These are phyloP conservation scores for Penicillium sp. DNA, from an alignment of 2,329 filamentous ascomycete species.

Conservation along the genomic window DNA sequence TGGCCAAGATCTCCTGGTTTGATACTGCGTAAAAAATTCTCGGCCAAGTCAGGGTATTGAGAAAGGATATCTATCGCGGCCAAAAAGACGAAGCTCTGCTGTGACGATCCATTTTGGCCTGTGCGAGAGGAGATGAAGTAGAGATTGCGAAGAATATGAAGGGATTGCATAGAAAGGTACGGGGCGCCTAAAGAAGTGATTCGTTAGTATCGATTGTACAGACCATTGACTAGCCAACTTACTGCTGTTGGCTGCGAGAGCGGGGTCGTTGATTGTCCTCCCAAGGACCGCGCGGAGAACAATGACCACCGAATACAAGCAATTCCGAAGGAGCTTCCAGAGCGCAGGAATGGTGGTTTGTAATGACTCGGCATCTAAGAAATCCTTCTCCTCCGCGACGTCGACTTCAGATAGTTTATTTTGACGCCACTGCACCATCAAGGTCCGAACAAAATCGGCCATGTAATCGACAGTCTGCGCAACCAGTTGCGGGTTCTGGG, in stretches of 20 bases:
- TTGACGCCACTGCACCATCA: conserved; percentile 72
- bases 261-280: conserved; percentile 60
- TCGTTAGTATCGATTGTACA: neutral
- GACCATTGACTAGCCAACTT: conserved; percentile 21
- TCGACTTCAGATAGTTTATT: conserved; percentile 75
- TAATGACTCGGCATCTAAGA: conserved; percentile 65
- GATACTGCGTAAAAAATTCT: conserved; percentile 67
- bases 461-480: conserved; percentile 59
- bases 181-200: conserved; percentile 54
- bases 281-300: conserved; percentile 73
- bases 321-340: conserved; percentile 73
- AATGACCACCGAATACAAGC: conserved; percentile 74
- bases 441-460: conserved; percentile 63
- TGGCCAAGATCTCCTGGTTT: conserved; percentile 56
- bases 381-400: conserved; percentile 62
- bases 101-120: conserved; percentile 73
- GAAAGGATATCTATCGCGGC: conserved; percentile 79
- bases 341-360: conserved; percentile 68
- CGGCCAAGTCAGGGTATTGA: conserved; percentile 65
- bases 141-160: conserved; percentile 73
- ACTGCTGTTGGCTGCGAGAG: conserved; percentile 56
- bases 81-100: conserved; percentile 81
- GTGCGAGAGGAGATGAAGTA: conserved; percentile 79
- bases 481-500: conserved; percentile 47
- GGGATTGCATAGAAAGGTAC: conserved; percentile 66